Conservation (phyloP, 2,329 filamentous ascomycete species). For the Verticillium klebahnii region DNA sequence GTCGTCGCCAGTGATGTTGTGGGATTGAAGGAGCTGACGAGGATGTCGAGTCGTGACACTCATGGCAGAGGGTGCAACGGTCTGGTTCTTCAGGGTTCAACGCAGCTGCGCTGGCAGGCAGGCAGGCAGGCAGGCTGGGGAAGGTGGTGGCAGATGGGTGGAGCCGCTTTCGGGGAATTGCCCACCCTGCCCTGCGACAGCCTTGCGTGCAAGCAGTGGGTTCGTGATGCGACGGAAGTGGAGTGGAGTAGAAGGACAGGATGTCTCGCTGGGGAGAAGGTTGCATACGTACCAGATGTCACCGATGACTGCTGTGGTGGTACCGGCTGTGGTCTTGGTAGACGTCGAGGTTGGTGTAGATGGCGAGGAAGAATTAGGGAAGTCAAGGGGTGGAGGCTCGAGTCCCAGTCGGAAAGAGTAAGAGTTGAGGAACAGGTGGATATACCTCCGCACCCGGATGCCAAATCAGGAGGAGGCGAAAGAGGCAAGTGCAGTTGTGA, state of each 20-base stretch:
- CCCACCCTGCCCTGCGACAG: neutral
- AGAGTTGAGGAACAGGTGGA: neutral
- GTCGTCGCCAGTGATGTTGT: neutral
- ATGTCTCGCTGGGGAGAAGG: neutral
- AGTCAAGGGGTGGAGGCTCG: neutral
- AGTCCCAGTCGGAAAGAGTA: neutral
- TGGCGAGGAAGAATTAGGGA: neutral
- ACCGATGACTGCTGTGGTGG: neutral
- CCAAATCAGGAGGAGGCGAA: neutral
- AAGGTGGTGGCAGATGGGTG: neutral
- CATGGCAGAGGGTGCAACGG: neutral
- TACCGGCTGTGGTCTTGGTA: neutral
- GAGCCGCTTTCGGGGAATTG: neutral
- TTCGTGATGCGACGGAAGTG: neutral
- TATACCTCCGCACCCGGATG: neutral
- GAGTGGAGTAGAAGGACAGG: neutral
- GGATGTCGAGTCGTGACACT: neutral
- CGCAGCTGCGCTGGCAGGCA: neutral
- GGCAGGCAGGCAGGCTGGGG: neutral
- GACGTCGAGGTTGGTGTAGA: neutral
- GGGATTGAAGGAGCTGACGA: neutral
- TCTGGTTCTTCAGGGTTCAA: neutral
- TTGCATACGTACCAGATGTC: constrained; percentile 8
- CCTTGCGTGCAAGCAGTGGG: neutral
- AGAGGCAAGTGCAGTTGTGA: neutral